Conservation (phyloP, 2,329 filamentous ascomycete genomes). For the Raffaelea ambrosiae region DNA sequence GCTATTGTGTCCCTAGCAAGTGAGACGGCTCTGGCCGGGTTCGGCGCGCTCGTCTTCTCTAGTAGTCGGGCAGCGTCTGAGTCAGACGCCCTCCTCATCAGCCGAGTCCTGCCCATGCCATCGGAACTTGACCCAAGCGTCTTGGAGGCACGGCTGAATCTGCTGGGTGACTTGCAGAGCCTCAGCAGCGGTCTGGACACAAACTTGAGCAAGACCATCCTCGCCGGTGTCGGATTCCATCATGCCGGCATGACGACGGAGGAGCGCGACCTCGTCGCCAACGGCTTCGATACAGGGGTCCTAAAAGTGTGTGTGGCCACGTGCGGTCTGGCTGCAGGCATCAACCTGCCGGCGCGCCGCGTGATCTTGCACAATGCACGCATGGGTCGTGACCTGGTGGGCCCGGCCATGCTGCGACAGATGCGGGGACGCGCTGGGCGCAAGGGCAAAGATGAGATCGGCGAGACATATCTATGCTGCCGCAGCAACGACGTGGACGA, state of each 20-base stretch:
- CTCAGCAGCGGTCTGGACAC: constrained; percentile 54
- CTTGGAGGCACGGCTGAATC: constrained; percentile 51
- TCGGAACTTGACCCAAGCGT: constrained; percentile 35
- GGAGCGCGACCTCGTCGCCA: constrained; percentile 63
- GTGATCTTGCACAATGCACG: constrained; percentile 68
- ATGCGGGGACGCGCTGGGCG: constrained; percentile 72
- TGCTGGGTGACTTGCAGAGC: constrained; percentile 58
- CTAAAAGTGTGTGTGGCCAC: constrained; percentile 68
- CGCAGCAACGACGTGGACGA: constrained; percentile 58
- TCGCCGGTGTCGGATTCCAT: constrained; percentile 65
- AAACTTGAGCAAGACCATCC: constrained; percentile 54
- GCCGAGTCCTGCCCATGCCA: constrained; percentile 50
- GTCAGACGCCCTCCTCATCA: constrained; percentile 58
- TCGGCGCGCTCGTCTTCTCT: constrained; percentile 66
- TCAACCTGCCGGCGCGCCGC: constrained; percentile 64
- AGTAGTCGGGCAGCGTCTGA: constrained; percentile 61
- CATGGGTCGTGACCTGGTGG: constrained; percentile 70
- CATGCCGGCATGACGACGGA: constrained; percentile 64
- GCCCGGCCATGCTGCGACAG: constrained; percentile 69
- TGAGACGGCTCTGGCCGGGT: constrained; percentile 60
- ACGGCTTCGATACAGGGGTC: constrained; percentile 59
- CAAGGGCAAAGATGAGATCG: constrained; percentile 69
- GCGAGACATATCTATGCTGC: constrained; percentile 72
- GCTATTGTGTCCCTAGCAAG: constrained; percentile 60
- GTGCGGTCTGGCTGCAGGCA: constrained; percentile 74